Percentiles rank a stretch among this genome's conserved stretches.
phyloP scores from a whole-genome alignment of 495 filamentous ascomycete genomes.

The Penicillium crystallinum region DNA sequence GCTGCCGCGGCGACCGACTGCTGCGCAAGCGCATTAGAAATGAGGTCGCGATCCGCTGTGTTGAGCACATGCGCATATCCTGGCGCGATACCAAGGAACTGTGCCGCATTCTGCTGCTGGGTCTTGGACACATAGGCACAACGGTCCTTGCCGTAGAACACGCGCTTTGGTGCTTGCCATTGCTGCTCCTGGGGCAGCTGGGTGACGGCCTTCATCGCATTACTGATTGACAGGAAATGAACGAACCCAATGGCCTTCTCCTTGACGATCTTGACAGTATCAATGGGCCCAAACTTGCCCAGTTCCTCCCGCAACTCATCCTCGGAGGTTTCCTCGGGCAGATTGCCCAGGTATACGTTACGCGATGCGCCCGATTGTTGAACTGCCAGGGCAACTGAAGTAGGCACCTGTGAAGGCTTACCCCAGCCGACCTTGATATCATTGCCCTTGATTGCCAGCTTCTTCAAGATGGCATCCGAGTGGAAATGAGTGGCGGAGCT shows the following conservation, averaged over 20 bases:
- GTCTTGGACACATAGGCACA: slow-evolving; percentile 99
- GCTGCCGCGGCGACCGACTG: slow-evolving; percentile 96
- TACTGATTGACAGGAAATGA: slow-evolving; percentile 94
- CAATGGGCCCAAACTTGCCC: slow-evolving; percentile 92
- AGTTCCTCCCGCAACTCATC: slow-evolving; percentile 93
- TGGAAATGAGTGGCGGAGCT: slow-evolving; percentile 98
- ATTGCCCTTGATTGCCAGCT: slow-evolving; percentile 93
- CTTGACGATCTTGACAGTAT: slow-evolving; percentile 95
- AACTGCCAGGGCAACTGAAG: slow-evolving; percentile 90
- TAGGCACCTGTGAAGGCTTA: slow-evolving; percentile 96
- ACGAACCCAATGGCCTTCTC: slow-evolving; percentile 99
- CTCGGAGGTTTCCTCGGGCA: slow-evolving; percentile 83
- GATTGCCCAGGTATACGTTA: slow-evolving; percentile 94
- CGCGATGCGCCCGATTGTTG: slow-evolving; percentile 97
- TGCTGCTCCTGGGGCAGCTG: slow-evolving; percentile 94
- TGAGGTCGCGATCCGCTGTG: slow-evolving; percentile 89
- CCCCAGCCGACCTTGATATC: slow-evolving; percentile 99
- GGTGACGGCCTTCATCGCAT: slow-evolving; percentile 97
- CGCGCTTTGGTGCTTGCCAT: slow-evolving; percentile 91
- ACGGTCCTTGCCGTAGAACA: slow-evolving; percentile 97
- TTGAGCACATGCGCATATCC: slow-evolving; percentile 95
- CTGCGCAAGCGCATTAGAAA: slow-evolving; percentile 91
- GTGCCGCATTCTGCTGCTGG: slow-evolving; percentile 97
- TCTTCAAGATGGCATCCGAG: slow-evolving; percentile 98
- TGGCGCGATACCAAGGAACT: slow-evolving; percentile 97